Evolutionary conservation across 768 basidiomycete genomes (phyloP).

Genomic region (Suillus paluster): DNA sequence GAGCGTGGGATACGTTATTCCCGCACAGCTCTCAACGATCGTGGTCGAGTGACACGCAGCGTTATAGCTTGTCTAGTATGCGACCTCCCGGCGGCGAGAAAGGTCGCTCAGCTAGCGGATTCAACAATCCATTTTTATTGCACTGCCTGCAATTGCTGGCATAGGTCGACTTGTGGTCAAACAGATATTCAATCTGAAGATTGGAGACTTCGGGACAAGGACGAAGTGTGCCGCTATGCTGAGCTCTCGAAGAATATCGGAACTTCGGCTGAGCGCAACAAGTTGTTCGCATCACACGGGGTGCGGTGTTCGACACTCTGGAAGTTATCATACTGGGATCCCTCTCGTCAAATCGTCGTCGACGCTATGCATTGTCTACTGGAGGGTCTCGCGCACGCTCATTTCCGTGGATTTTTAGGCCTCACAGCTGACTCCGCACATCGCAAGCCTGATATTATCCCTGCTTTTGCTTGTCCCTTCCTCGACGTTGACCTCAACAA

Average conservation of each 20-base stretch:
- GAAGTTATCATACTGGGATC: slow-evolving; percentile 32
- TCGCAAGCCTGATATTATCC: not conserved
- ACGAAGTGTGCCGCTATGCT: slow-evolving; percentile 11
- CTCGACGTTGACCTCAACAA: not conserved
- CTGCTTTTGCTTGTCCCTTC: slow-evolving; percentile 11
- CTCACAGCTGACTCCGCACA: slow-evolving; percentile 8
- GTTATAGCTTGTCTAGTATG: slow-evolving; percentile 35
- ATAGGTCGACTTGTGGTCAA: slow-evolving; percentile 11
- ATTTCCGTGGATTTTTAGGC: slow-evolving; percentile 7
- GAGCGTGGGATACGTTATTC: slow-evolving; percentile 31
- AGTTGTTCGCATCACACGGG: slow-evolving; percentile 19
- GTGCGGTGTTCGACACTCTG: slow-evolving; percentile 25
- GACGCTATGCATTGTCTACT: slow-evolving; percentile 35
- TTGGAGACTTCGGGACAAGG: slow-evolving; percentile 20
- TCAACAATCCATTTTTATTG: slow-evolving; percentile 33
- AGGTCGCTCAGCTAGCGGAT: slow-evolving; percentile 24
- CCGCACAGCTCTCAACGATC: slow-evolving; percentile 14
- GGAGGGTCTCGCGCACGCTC: slow-evolving; percentile 15
- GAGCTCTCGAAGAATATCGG: slow-evolving; percentile 19
- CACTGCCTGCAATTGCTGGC: slow-evolving; percentile 31
- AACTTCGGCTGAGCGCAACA: slow-evolving; percentile 2
- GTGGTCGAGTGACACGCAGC: slow-evolving; percentile 26
- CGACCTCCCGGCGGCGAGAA: slow-evolving; percentile 41
- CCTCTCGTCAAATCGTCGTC: slow-evolving; percentile 19
- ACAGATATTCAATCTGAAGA: slow-evolving; percentile 10